A percentile compares a stretch with the other conserved stretches of the same genome.
These are phyloP conservation scores for Boletus fagicola DNA, from an alignment of 768 basidiomycete genomes.

Conservation along the genomic window DNA sequence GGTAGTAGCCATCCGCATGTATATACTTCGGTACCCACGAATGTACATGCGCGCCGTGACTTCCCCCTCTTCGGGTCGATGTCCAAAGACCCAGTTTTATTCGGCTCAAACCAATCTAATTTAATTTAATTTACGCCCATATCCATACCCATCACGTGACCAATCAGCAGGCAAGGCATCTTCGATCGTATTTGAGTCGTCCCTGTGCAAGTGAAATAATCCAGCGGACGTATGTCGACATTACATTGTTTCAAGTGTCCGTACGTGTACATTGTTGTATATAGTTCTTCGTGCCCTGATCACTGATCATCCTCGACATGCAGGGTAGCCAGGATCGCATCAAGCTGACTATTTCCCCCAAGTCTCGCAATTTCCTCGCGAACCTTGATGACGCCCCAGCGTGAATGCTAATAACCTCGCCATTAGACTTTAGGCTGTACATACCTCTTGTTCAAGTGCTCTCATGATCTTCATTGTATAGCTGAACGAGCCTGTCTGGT, in stretches of 20 bases:
- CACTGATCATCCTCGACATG: constrained; percentile 35
- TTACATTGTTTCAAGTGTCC: background rate
- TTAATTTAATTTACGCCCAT: constrained; percentile 24
- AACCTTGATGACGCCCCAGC: constrained; percentile 32
- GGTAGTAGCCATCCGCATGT: too few species aligned
- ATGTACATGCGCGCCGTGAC: too few species aligned
- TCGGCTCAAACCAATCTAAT: background rate
- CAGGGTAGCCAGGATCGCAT: constrained; percentile 54
- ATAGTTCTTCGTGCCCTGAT: background rate
- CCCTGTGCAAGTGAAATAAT: background rate
- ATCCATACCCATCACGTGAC: background rate
- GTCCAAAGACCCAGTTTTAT: too few species aligned
- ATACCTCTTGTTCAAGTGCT: constrained; percentile 58
- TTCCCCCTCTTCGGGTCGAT: too few species aligned
- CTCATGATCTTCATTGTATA: constrained; percentile 76
- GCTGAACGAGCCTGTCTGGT: constrained; percentile 77
- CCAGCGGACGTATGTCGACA: background rate
- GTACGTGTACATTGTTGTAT: too few species aligned
- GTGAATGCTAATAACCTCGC: background rate
- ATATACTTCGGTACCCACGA: too few species aligned
- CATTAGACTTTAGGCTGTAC: background rate
- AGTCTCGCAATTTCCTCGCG: constrained; percentile 64
- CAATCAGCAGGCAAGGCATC: background rate
- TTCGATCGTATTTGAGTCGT: background rate
- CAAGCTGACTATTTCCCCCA: constrained; percentile 72